Percentiles rank a stretch among this genome's conserved stretches.
Conservation (phyloP, 1,284 basidiomycete species). For the Puccinia triticina region DNA sequence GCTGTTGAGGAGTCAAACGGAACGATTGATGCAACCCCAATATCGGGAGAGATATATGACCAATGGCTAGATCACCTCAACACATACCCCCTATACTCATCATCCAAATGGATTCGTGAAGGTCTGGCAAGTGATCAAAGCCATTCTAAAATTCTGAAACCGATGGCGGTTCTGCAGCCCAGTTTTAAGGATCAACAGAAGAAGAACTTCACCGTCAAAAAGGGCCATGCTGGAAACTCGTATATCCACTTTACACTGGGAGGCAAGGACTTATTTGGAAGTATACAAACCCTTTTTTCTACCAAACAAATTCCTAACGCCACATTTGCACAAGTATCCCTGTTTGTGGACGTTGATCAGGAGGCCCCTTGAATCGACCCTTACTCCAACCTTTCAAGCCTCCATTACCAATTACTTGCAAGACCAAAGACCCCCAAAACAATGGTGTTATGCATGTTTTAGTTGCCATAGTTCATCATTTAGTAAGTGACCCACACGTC, state of each 20-base stretch:
- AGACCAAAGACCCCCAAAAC: background rate
- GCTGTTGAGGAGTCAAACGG: background rate
- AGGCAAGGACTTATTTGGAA: slow-evolving; percentile 13
- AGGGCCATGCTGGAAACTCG: slow-evolving; percentile 3
- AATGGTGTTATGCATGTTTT: background rate
- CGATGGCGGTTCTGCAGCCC: background rate
- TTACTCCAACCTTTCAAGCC: background rate
- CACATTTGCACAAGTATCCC: background rate
- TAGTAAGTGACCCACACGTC: background rate
- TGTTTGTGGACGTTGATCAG: background rate
- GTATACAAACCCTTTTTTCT: background rate
- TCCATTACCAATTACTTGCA: background rate
- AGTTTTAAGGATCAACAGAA: background rate
- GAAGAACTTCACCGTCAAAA: background rate
- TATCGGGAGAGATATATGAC: background rate
- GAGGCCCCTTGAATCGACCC: background rate
- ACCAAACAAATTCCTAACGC: background rate
- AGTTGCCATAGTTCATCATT: slow-evolving; percentile 11
- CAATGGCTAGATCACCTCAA: background rate
- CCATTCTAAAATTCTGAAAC: background rate
- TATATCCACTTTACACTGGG: background rate
- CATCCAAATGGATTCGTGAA: background rate
- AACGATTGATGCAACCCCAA: background rate
- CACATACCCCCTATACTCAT: background rate
- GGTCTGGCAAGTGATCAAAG: background rate